These are phyloP conservation scores for Solanum hybrid DNA, from an alignment of 305 asterid species.

Conservation along the genomic window DNA sequence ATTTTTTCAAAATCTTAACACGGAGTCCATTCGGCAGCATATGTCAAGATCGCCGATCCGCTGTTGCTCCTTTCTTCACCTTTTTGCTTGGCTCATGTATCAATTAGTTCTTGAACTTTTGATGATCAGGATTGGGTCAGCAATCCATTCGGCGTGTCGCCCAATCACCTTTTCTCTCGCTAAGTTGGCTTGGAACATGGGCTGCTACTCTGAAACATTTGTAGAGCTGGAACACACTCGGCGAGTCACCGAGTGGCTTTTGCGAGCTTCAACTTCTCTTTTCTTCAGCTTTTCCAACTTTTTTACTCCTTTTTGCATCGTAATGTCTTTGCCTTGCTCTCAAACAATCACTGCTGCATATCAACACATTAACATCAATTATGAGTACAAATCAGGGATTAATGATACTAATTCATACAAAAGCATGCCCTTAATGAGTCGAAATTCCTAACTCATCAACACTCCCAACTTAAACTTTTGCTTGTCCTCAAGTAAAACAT, in stretches of 20 bases:
- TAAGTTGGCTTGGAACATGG: background rate
- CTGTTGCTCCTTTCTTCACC: background rate
- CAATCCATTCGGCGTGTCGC: background rate
- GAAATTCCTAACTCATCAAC: background rate
- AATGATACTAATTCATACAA: background rate
- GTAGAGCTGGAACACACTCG: background rate
- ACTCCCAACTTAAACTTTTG: background rate
- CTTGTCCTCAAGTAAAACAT: background rate
- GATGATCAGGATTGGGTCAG: background rate
- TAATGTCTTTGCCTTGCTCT: background rate
- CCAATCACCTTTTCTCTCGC: background rate
- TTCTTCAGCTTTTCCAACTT: background rate
- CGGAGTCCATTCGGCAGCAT: background rate
- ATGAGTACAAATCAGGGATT: background rate
- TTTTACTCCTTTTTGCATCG: background rate
- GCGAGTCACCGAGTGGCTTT: background rate
- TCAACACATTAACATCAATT: background rate
- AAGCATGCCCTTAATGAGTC: background rate
- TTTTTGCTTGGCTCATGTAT: background rate
- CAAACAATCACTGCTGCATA: background rate
- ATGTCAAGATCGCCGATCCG: background rate
- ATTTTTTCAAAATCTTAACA: background rate
- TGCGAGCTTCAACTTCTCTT: background rate
- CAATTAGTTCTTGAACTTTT: background rate
- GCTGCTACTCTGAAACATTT: background rate